A percentile compares a stretch with the other conserved stretches of the same genome.
phyloP scores from a whole-genome alignment of 2,329 filamentous ascomycete genomes.

The Fonsecaea pugnacius region DNA sequence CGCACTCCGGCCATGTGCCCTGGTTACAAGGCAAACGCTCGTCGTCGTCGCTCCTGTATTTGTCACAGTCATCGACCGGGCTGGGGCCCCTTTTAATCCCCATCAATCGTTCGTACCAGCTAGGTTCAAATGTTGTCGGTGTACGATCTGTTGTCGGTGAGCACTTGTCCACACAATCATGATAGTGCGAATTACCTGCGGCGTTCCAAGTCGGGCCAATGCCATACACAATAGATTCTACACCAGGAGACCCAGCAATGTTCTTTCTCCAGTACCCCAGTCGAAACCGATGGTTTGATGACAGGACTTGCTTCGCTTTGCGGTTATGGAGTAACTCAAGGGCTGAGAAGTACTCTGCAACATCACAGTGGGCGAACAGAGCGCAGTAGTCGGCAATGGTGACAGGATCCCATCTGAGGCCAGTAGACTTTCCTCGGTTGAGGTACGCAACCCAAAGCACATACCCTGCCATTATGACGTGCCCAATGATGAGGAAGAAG shows the following conservation, averaged over 20 bases:
- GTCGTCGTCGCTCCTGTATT: conserved; percentile 2
- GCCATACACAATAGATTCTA: conserved; percentile 6
- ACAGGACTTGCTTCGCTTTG: conserved; percentile 7
- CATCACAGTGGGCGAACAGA: conserved; percentile 12
- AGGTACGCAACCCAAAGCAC: conserved; percentile 14
- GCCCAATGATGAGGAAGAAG: conserved; percentile 15
- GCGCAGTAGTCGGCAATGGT: conserved; percentile 18
- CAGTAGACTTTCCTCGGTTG: conserved; percentile 17
- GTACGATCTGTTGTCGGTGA: conserved; percentile 6
- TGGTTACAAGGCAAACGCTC: conserved; percentile 3
- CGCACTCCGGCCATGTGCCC: conserved; percentile 15
- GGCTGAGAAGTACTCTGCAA: conserved; percentile 12
- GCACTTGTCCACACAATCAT: neutral
- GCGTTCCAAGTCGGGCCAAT: conserved; percentile 9
- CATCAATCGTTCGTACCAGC: conserved; percentile 8
- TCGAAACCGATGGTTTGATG: conserved; percentile 12
- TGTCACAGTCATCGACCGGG: conserved; percentile 11
- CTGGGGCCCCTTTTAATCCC: conserved; percentile 1
- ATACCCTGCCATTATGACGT: conserved; percentile 8
- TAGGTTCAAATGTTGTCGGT: neutral
- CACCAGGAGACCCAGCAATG: neutral
- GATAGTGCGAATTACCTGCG: neutral
- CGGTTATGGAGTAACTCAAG: conserved; percentile 16
- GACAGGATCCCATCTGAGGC: conserved; percentile 21
- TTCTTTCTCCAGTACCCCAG: conserved; percentile 15